Conservation (phyloP, 192 early-diverging fungal genomes). For the Phycomyces nitens region DNA sequence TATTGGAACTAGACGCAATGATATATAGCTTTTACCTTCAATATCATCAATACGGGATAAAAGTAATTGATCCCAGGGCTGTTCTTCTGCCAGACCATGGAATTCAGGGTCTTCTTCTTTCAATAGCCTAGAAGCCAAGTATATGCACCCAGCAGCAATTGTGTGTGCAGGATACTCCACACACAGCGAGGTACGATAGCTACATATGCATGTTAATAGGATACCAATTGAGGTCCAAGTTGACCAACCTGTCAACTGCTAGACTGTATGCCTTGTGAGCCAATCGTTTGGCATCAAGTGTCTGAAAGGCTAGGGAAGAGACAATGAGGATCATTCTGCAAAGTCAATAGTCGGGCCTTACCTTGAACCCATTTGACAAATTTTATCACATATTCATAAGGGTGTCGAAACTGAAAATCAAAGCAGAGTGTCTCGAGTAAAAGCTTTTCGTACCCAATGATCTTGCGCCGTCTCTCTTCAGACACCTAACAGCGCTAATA, state of each 20-base stretch:
- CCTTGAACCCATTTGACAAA: conserved; percentile 64
- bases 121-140: conserved; percentile 46
- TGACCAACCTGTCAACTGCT: conserved; percentile 24
- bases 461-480: conserved; percentile 61
- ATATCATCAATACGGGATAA: conserved; percentile 51
- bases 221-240: no score
- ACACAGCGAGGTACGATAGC: conserved; percentile 55
- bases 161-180: conserved; percentile 62
- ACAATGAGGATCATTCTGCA: background rate
- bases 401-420: conserved; percentile 74
- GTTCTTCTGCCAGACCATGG: conserved; percentile 25
- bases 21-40: conserved; percentile 43
- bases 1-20: background rate
- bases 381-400: conserved; percentile 69
- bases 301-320: conserved; percentile 12
- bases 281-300: conserved; percentile 39
- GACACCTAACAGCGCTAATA: conserved; percentile 40
- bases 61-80: conserved; percentile 49
- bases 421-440: conserved; percentile 79
- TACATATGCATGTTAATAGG: conserved; percentile 13
- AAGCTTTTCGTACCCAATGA: conserved; percentile 66
- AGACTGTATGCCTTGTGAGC: conserved; percentile 37
- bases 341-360: conserved; percentile 26
- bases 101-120: conserved; percentile 32
- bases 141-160: conserved; percentile 61